A percentile compares a stretch with the other conserved stretches of the same genome.
phyloP scores from a whole-genome alignment of 1,284 basidiomycete species.

The Trichosporon asahii region DNA sequence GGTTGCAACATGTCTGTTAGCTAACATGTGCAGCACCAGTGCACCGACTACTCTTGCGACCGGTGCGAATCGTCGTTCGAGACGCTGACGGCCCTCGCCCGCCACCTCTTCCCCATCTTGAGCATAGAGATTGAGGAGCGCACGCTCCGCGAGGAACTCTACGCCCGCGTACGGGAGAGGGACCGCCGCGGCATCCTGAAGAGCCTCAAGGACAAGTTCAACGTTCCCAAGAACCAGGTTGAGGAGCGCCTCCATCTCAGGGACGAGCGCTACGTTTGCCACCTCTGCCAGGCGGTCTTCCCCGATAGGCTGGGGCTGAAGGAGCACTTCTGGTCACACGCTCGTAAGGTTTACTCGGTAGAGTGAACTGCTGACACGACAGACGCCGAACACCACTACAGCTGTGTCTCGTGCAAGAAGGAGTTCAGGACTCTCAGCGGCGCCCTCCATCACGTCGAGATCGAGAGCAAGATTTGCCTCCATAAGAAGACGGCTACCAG shows the following conservation, averaged over 20 bases:
- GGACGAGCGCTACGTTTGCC: background rate
- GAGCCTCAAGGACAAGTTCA: background rate
- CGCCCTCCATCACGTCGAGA: background rate
- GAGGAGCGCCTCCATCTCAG: background rate
- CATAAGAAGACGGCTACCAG: background rate
- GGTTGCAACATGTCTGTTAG: no score
- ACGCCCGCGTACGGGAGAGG: background rate
- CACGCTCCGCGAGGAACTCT: background rate
- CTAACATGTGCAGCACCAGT: background rate
- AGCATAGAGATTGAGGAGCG: background rate
- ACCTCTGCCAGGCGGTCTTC: background rate
- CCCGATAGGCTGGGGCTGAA: background rate
- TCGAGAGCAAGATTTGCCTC: background rate
- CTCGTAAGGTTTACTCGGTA: background rate
- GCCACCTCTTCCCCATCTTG: background rate
- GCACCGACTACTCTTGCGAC: background rate
- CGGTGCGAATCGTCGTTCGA: background rate
- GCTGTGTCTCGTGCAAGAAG: background rate
- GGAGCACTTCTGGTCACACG: constrained; percentile 4
- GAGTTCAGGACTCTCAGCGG: background rate
- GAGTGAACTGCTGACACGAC: background rate
- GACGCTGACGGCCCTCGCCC: background rate
- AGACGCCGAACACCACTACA: background rate
- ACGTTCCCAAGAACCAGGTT: background rate
- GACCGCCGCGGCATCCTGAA: background rate